Conservation (phyloP, 2,329 filamentous ascomycete genomes). For the Alternaria sp. region DNA sequence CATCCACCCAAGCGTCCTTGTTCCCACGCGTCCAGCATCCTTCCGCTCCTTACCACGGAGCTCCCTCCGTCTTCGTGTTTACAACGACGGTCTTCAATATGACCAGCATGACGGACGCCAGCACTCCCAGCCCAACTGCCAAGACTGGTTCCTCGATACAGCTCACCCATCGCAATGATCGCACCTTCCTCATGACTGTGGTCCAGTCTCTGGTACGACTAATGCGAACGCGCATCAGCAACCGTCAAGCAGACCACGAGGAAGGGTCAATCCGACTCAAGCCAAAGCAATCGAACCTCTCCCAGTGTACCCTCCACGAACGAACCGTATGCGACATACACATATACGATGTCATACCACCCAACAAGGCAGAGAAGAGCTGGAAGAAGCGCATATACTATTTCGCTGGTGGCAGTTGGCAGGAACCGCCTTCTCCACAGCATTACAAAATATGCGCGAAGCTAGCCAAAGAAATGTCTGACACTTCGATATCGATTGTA, state of each 20-base stretch:
- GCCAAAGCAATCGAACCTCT: conserved; percentile 42
- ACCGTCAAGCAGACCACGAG: conserved; percentile 39
- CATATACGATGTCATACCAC: conserved; percentile 53
- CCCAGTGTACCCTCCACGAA: conserved; percentile 48
- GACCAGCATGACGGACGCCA: background rate
- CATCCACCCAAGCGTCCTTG: conserved; percentile 1
- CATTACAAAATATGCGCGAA: conserved; percentile 61
- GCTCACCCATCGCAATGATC: conserved; percentile 47
- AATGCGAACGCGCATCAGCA: conserved; percentile 46
- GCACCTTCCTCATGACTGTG: conserved; percentile 47
- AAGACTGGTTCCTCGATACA: conserved; percentile 30
- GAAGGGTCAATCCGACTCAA: conserved; percentile 51
- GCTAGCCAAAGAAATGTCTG: conserved; percentile 51
- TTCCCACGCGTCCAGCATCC: background rate
- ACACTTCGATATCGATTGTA: conserved; percentile 55
- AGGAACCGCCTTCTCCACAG: conserved; percentile 55
- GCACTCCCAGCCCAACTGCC: background rate
- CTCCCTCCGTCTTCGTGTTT: background rate
- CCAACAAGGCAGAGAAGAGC: conserved; percentile 10
- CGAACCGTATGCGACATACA: conserved; percentile 52
- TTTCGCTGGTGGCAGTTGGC: conserved; percentile 64
- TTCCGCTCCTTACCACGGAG: background rate
- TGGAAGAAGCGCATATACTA: conserved; percentile 56
- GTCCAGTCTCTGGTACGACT: conserved; percentile 48
- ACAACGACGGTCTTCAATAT: background rate